Conservation (phyloP, 257 asterid genomes). For the Fraxinus quadrangulata region DNA sequence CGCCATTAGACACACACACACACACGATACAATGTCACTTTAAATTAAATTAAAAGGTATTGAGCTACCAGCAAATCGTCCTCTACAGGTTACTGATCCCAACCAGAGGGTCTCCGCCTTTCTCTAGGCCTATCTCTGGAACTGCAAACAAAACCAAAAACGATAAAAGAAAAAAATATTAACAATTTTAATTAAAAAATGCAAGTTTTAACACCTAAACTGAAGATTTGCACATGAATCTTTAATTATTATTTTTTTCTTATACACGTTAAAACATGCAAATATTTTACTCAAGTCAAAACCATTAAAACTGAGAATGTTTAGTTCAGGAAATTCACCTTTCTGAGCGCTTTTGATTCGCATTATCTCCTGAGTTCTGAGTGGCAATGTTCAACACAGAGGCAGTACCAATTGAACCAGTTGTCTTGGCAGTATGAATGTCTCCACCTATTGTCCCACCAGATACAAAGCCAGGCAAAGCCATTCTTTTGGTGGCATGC, state of each 20-base stretch:
- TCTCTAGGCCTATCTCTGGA: slow-evolving; percentile 75
- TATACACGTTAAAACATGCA: background rate
- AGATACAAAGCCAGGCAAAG: slow-evolving; percentile 76
- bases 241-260: background rate
- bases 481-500: slow-evolving; percentile 54
- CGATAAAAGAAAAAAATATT: background rate
- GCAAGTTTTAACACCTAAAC: slow-evolving; percentile 14
- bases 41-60: background rate
- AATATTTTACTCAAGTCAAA: background rate
- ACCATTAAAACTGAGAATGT: background rate
- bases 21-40: slow-evolving; percentile 3
- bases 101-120: slow-evolving; percentile 91
- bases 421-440: slow-evolving; percentile 39
- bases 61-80: slow-evolving; percentile 10
- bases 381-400: slow-evolving; percentile 37
- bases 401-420: slow-evolving; percentile 40
- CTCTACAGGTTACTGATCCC: slow-evolving; percentile 63
- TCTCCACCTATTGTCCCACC: slow-evolving; percentile 97
- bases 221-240: background rate
- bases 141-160: slow-evolving; percentile 23
- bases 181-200: background rate
- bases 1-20: slow-evolving; percentile 20
- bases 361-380: slow-evolving; percentile 40
- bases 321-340: slow-evolving; percentile 43
- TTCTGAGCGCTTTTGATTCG: slow-evolving; percentile 45